Evolutionary conservation across 106 monocot species (phyloP), one percentile per base, ranked within the genome.

Genomic region (Alisma plantagoaquatica): DNA sequence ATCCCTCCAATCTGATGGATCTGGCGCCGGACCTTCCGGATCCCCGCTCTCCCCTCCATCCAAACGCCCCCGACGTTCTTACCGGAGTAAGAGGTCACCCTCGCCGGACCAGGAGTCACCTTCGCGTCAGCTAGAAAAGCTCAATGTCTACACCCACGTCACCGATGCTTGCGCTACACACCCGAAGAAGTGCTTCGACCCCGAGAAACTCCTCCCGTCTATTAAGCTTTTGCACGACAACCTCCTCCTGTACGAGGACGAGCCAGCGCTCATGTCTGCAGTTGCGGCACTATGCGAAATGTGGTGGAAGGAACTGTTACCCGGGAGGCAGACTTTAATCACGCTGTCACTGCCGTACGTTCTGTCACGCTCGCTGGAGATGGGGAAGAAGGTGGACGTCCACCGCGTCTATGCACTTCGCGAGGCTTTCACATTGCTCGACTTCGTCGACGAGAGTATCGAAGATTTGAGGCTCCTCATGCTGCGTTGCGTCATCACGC

Each of bases 381-480:
- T 49, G 33, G 68, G 72, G 22, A 90, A 66, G 66, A 90, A 86
- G 55, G 26, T 65, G 0, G 82, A 74, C 46, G 76, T 90, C 2
- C 60, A 35, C 19, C 61, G 82, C 57, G 71, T 99, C 31, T 75
- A 71, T 41, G 60, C 72, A 1, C 72, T 99, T 22, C 64, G 79
- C 3, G 98, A 99, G 22, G 98, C 90, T 0, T 75, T 99, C 33
- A 7, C 43, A 27, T 32, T 90, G 60, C 77, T 90, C 29, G 98
- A 99, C 65, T 90, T 86, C 43, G 52, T 33, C 4, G 90, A 99
- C 42, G 98, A 99, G 57, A 99, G 90, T 61, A 86, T 82, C 26
- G 79, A 74, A 43, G 98, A 99, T 64, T 16, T 90, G 61, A 68
- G 66, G 41, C 62, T 79, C 49, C 56, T 99, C 29, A 63, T 99